phyloP scores from a whole-genome alignment of 345 rosid species.

The Erodium maritimum region DNA sequence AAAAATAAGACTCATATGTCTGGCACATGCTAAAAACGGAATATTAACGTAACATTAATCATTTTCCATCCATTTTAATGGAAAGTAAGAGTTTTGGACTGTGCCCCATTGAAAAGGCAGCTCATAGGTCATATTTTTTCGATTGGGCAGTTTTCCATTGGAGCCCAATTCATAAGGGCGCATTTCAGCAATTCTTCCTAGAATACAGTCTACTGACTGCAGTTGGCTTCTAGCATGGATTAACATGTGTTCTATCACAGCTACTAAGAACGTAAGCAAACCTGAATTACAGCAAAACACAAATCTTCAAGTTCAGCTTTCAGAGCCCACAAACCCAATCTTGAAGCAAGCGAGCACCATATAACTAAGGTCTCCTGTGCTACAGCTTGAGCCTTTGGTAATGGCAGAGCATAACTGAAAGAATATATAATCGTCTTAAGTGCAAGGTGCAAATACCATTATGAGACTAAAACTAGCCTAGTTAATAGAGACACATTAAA shows the following conservation, averaged over 20 bases:
- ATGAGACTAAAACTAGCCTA: neutral
- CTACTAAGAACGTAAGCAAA: conserved; percentile 13
- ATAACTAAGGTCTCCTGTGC: conserved; percentile 62
- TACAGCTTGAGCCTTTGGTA: conserved; percentile 51
- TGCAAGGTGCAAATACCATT: conserved; percentile 2
- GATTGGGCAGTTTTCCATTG: no score
- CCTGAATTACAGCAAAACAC: conserved; percentile 74
- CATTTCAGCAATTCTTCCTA: no score
- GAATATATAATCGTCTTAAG: conserved; percentile 6
- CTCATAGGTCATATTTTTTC: no score
- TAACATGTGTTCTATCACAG: neutral
- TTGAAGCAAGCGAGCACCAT: conserved; percentile 76
- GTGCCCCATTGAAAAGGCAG: no score
- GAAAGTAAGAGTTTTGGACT: no score
- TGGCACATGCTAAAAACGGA: no score
- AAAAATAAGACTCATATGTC: no score
- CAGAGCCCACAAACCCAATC: conserved; percentile 71
- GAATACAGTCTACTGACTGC: neutral
- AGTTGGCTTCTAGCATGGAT: conserved; percentile 2
- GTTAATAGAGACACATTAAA: no score
- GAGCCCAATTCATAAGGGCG: no score
- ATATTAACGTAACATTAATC: no score
- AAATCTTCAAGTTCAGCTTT: conserved; percentile 66
- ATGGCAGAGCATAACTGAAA: conserved; percentile 52
- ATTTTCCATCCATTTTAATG: no score